Evolutionary conservation across 345 rosid species (phyloP).

Genomic region (Rubroshorea leprosula): DNA sequence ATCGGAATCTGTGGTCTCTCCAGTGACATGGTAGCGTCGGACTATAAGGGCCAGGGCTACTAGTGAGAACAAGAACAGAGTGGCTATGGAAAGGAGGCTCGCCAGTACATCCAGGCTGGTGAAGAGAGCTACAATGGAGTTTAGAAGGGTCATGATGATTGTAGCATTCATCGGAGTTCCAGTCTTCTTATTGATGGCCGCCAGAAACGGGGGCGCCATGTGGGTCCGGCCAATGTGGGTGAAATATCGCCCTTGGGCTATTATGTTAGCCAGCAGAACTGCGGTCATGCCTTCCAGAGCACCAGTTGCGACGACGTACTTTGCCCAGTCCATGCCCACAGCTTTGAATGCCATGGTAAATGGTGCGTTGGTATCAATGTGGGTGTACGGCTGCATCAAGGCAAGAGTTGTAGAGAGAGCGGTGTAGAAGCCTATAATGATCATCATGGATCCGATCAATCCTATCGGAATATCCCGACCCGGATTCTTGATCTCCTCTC

Average conservation of each 20-base stretch:
- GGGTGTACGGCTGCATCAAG: slow-evolving; percentile 51
- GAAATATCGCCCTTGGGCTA: slow-evolving; percentile 51
- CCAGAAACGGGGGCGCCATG: slow-evolving; percentile 69
- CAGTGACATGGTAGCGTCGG: slow-evolving; percentile 47
- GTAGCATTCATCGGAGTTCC: slow-evolving; percentile 55
- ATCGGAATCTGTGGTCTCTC: slow-evolving; percentile 26
- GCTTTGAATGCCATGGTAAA: slow-evolving; percentile 49
- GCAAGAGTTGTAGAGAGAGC: slow-evolving; percentile 33
- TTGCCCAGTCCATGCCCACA: slow-evolving; percentile 58
- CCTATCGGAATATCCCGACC: slow-evolving; percentile 57
- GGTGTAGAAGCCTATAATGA: slow-evolving; percentile 54
- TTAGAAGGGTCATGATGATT: slow-evolving; percentile 29
- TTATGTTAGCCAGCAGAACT: slow-evolving; percentile 49
- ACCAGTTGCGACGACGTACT: slow-evolving; percentile 57
- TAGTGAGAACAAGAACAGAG: slow-evolving; percentile 59
- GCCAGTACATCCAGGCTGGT: slow-evolving; percentile 46
- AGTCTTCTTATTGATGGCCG: slow-evolving; percentile 55
- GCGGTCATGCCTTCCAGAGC: slow-evolving; percentile 71
- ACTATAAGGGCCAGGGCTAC: slow-evolving; percentile 56
- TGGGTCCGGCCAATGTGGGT: slow-evolving; percentile 61
- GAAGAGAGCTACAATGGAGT: slow-evolving; percentile 43
- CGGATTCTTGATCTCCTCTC: slow-evolving; percentile 63
- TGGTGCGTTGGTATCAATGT: slow-evolving; percentile 42
- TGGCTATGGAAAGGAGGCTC: slow-evolving; percentile 43
- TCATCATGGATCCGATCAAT: slow-evolving; percentile 57